Base-by-base conservation (phyloP, 345 rosid genomes). In the Salix purpurea region DNA sequence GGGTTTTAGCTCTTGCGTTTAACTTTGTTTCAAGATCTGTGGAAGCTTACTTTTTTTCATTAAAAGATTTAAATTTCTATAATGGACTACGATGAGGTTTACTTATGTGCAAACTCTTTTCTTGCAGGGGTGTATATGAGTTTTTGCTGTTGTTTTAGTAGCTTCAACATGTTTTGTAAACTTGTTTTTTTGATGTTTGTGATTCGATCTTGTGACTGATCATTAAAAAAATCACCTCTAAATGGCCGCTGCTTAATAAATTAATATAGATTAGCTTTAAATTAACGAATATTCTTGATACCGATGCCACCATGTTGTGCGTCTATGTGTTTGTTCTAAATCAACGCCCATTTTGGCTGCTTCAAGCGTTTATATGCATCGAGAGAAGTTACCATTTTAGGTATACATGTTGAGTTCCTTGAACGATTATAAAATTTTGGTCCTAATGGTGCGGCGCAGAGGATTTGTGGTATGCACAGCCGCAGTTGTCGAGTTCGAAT, bases 231-330 rank as follows among this genome's bases (percentile, higher is more conserved):
- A 7, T 6, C 72, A 75, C 71, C 23, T 50, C 37, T 54, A 12
- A 52, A 52, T 52, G 4, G n/a, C 58, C 14, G 16, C 52, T 52
- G 58, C 58, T 52, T 52, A 19, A 52, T 52, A 52, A 19, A 52
- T 52, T 6, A 52, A 19, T 52, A 19, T 19, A 5, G 23, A 19
- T 52, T 52, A 52, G 58, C 19, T 52, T 52, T 26, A 50, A 78
- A 56, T 16, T 28, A 23, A 32, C 10, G 76, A 73, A 70, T 73
- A 84, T 78, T 58, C 78, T 69, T 69, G 61, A 37, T 7, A 40
- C 18, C 12, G 39, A 58, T 73, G 64, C 71, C 34, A n/a, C 2
- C 10, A 28, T 24, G 67, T 68, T 39, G 5, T 15, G 7, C 23
- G 5, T 58, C 18, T 15, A 3, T 46, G 52, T 46, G 52, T 46